Conservation (phyloP, 2,329 filamentous ascomycete genomes). For the Aspergillus puulaauensis region DNA sequence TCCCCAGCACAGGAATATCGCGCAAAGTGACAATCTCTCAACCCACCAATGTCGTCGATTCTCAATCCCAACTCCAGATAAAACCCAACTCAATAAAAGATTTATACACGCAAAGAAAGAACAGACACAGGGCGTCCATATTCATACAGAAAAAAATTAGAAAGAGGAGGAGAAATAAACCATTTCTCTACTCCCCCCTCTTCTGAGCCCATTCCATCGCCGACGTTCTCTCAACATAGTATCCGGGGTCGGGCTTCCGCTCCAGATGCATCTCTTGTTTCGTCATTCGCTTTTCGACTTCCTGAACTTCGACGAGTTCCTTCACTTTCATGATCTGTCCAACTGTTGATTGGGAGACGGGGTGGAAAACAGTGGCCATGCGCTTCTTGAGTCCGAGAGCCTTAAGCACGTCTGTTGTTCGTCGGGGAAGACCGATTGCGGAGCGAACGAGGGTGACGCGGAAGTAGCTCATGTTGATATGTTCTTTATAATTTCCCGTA, state of each 20-base stretch:
- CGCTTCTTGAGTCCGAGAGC: slow-evolving; percentile 84
- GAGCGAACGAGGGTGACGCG: slow-evolving; percentile 87
- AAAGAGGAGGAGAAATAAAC: not conserved
- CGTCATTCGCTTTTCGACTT: slow-evolving; percentile 67
- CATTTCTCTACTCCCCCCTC: slow-evolving; percentile 7
- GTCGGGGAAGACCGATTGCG: slow-evolving; percentile 80
- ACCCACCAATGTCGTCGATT: not conserved
- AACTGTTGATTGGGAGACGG: slow-evolving; percentile 74
- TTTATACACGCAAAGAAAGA: slow-evolving; percentile 2
- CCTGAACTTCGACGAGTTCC: slow-evolving; percentile 79
- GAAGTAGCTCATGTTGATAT: slow-evolving; percentile 70
- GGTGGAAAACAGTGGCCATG: slow-evolving; percentile 85
- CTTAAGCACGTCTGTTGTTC: slow-evolving; percentile 75
- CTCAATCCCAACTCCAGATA: slow-evolving; percentile 10
- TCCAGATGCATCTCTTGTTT: slow-evolving; percentile 68
- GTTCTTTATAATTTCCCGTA: not conserved
- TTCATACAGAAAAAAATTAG: not conserved
- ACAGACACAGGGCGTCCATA: not conserved
- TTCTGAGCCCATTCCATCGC: slow-evolving; percentile 23
- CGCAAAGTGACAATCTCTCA: not conserved
- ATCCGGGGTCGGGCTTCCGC: slow-evolving; percentile 75
- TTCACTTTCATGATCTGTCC: slow-evolving; percentile 94
- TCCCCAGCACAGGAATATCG: not conserved
- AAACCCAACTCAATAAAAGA: not conserved
- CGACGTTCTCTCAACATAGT: slow-evolving; percentile 67